Conservation (phyloP, 345 rosid genomes). For the Clarkia xantiana region DNA sequence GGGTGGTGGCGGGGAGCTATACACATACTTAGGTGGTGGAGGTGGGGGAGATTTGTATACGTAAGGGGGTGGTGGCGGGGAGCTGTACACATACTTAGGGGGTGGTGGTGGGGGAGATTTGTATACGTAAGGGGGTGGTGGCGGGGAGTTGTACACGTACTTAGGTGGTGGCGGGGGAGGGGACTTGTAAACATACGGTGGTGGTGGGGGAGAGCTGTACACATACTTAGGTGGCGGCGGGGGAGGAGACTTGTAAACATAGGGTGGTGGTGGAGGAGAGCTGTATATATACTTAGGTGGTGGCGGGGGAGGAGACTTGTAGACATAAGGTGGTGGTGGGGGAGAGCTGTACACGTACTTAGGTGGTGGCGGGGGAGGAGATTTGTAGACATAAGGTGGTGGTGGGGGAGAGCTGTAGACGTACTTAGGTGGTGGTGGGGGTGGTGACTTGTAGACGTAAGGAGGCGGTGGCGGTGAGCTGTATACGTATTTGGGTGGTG, state of each 20-base stretch:
- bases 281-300: neutral
- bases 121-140: neutral
- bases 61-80: constrained; percentile 14
- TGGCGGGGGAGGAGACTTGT: constrained; percentile 1
- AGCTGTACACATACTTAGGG: neutral
- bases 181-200: neutral
- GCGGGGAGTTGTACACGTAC: constrained; percentile 21
- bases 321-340: neutral
- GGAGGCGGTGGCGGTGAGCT: constrained; percentile 22
- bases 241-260: constrained; percentile 3
- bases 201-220: constrained; percentile 4
- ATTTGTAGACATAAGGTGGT: constrained; percentile 16
- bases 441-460: constrained; percentile 29
- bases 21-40: neutral
- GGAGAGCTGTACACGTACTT: neutral
- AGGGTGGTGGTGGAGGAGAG: neutral
- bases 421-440: constrained; percentile 12
- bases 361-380: neutral
- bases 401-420: constrained; percentile 1
- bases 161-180: constrained; percentile 20
- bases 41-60: constrained; percentile 27
- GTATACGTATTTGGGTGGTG: constrained; percentile 28
- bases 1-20: neutral
- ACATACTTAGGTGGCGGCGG: neutral
- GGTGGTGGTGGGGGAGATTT: constrained; percentile 12